Evolutionary conservation across 2,329 filamentous ascomycete genomes (phyloP), one percentile per base, ranked within the genome.

Genomic region (Penicillium sclerotigenum): DNA sequence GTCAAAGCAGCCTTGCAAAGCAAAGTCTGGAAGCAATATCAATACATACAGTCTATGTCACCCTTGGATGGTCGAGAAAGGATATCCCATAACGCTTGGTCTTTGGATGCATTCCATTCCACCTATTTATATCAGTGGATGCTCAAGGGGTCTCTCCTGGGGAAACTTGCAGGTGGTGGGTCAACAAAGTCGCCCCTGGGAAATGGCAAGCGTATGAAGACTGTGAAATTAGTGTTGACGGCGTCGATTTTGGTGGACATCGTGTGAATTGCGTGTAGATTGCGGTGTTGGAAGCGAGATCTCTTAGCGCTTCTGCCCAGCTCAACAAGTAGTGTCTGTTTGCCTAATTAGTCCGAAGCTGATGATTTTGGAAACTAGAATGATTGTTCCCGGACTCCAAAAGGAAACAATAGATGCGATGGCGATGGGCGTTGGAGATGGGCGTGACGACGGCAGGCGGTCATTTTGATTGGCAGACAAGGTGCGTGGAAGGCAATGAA

Each of bases 121-220:
- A 94, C 87, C 91, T 95, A 65, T 16, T 31, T 66, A 59, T 29
- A 52, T 59, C 31, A 68, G 65, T 54, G 22, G 20, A 47, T 60
- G 57, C 4, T 13, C 55, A 62, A 55, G 47, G 29, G 26, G 49
- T 16, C 18, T 34, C 8, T 37, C 20, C 11, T 54, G 10, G 28
- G 37, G 24, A 49, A 31, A 71, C 83, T 71, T 81, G 92, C 92
- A 62, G 88, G 87, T 45, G 90, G 89, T 55, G 94, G 94, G 74
- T 99, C 93, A 59, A 92, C 83, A 76, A 99, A 99, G 67, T 89
- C 86, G 38, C 89, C 88, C 54, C 94, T 84, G 34, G 88, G 84
- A 68, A 96, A 95, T 24, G 94, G 94, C n/a, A 97, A 83, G 60
- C 92, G 84, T 61, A 99, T 84, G 68, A 96, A 90, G 57, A 96